Conservation (phyloP, 805 yeast species). For the Zygosaccharomyces pseudorouxii region DNA sequence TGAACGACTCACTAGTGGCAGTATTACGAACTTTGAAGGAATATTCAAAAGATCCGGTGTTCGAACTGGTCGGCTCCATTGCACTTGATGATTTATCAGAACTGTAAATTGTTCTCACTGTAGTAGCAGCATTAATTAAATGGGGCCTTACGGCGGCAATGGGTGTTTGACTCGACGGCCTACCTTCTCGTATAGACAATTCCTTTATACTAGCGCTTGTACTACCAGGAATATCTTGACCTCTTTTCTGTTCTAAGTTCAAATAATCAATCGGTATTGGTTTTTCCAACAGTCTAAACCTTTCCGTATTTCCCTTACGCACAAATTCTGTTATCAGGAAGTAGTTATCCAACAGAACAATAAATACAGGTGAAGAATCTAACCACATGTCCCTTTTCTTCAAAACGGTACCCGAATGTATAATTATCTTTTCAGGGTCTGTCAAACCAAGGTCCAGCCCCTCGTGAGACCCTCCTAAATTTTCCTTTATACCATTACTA, state of each 20-base stretch:
- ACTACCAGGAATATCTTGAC: constrained; percentile 10
- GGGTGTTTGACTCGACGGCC: constrained; percentile 15
- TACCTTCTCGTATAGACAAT: constrained; percentile 6
- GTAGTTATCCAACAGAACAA: constrained; percentile 67
- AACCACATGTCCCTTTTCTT: constrained; percentile 63
- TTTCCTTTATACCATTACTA: constrained; percentile 4
- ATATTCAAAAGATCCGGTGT: constrained; percentile 14
- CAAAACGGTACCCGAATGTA: constrained; percentile 53
- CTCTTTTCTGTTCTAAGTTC: constrained; percentile 45
- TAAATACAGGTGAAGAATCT: constrained; percentile 46
- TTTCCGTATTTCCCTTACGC: constrained; percentile 36
- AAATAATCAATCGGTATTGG: constrained; percentile 61
- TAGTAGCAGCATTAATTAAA: constrained; percentile 21
- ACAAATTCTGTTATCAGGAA: constrained; percentile 58
- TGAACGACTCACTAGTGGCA: constrained; percentile 51
- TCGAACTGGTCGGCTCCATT: constrained; percentile 18
- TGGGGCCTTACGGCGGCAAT: constrained; percentile 23
- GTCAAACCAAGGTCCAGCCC: constrained; percentile 43
- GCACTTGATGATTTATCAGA: constrained; percentile 6
- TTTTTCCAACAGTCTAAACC: constrained; percentile 45
- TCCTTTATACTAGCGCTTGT: constrained; percentile 10
- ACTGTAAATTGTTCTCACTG: constrained; percentile 16
- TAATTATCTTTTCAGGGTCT: constrained; percentile 51
- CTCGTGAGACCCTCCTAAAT: constrained; percentile 16
- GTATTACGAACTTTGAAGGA: constrained; percentile 54